Conservation (phyloP, 306 rosid species). For the Hippophae gyantsensis region DNA sequence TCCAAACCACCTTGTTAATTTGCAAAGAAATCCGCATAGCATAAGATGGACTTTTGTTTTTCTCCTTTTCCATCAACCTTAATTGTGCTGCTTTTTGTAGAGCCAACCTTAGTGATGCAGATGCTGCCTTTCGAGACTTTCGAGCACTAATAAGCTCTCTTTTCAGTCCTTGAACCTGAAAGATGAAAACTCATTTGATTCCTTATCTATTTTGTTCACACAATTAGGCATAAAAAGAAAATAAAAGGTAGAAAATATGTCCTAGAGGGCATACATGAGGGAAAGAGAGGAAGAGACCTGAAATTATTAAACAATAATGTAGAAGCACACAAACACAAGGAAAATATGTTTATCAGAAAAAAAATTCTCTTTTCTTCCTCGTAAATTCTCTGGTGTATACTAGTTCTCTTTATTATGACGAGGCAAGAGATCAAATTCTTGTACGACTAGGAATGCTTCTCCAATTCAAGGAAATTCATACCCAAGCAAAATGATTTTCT, state of each 20-base stretch:
- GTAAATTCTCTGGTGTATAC: too few species aligned
- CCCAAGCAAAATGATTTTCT: too few species aligned
- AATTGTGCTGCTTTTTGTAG: slow-evolving; percentile 84
- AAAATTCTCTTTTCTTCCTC: too few species aligned
- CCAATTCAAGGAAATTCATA: too few species aligned
- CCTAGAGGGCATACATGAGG: too few species aligned
- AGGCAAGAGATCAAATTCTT: not conserved
- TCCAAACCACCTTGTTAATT: slow-evolving; percentile 91
- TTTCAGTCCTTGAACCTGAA: slow-evolving; percentile 85
- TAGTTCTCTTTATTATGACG: too few species aligned
- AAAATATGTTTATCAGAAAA: too few species aligned
- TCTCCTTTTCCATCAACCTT: slow-evolving; percentile 87
- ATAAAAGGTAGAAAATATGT: not conserved
- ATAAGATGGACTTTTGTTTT: slow-evolving; percentile 92
- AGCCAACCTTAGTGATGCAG: slow-evolving; percentile 74
- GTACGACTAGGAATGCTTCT: too few species aligned
- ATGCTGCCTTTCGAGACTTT: slow-evolving; percentile 79
- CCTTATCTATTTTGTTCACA: slow-evolving; percentile 5
- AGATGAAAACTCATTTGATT: slow-evolving; percentile 13
- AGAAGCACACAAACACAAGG: too few species aligned
- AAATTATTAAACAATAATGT: too few species aligned
- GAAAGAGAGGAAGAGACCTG: too few species aligned
- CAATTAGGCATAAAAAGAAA: not conserved
- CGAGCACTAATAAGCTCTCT: slow-evolving; percentile 74
- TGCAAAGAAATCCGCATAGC: slow-evolving; percentile 95